Conservation (phyloP, 75 land plant species). For the Sequoiadendron giganteum region DNA sequence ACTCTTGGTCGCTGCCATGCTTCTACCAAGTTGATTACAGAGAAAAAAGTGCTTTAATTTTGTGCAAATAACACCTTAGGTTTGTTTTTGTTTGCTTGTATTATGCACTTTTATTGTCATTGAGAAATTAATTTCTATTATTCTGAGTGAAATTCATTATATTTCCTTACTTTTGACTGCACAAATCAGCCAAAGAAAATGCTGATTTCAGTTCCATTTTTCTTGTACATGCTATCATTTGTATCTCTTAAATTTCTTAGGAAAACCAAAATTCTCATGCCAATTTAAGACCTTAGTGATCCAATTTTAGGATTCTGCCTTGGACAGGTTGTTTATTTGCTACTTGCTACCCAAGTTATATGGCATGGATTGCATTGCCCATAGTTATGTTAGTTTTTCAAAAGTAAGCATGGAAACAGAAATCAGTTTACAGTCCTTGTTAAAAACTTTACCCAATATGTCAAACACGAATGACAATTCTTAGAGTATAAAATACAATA, state of each 20-base stretch:
- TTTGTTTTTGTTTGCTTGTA: background rate
- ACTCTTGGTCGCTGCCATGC: conserved; percentile 9
- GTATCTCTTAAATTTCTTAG: background rate
- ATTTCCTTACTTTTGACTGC: background rate
- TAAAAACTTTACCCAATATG: background rate
- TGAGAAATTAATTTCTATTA: background rate
- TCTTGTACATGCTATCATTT: background rate
- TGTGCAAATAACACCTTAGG: background rate
- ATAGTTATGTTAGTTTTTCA: background rate
- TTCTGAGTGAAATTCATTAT: background rate
- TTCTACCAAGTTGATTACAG: background rate
- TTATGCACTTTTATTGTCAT: background rate
- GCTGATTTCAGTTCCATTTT: background rate
- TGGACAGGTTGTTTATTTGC: background rate
- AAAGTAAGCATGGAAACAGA: background rate
- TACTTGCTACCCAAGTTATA: too few relatives aligned
- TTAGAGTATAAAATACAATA: background rate
- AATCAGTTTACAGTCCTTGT: background rate
- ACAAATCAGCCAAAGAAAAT: background rate
- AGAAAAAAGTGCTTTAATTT: background rate
- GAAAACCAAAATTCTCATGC: background rate
- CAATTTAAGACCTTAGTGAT: background rate
- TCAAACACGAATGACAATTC: background rate
- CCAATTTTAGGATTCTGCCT: background rate
- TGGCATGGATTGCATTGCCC: too few relatives aligned